phyloP scores from a whole-genome alignment of 2,329 filamentous ascomycete genomes.

The Verticillium alfalfae region DNA sequence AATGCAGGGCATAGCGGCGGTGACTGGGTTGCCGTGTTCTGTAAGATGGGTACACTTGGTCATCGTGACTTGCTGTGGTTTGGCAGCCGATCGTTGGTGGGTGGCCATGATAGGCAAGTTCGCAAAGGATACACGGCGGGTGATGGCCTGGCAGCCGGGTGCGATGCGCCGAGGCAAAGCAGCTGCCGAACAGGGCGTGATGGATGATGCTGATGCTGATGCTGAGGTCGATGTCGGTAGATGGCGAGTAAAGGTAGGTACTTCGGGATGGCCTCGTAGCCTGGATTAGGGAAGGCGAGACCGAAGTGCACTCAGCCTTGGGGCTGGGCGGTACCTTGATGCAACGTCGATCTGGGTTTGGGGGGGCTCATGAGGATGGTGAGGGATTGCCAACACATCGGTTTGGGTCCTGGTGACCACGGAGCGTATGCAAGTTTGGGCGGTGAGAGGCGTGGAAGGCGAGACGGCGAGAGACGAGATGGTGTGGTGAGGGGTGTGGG shows the following conservation, averaged over 20 bases:
- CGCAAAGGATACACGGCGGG: not conserved
- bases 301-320: not conserved
- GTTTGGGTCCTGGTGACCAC: conserved; percentile 10
- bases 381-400: not conserved
- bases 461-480: not conserved
- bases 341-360: not conserved
- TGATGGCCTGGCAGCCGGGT: not conserved
- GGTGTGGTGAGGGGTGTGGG: not conserved
- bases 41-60: too few relatives aligned
- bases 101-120: not conserved
- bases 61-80: too few relatives aligned
- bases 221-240: not conserved
- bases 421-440: conserved; percentile 22
- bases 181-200: not conserved
- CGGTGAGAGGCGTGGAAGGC: conserved; percentile 12
- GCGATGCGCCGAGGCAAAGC: not conserved
- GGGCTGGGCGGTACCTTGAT: not conserved
- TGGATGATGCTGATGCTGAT: not conserved
- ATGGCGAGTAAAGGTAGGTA: not conserved
- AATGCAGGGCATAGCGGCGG: not conserved
- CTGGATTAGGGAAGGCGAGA: not conserved
- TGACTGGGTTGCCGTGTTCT: not conserved
- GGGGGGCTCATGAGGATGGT: not conserved
- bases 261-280: not conserved
- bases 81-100: not conserved